These are phyloP conservation scores for Stagonosporopsis chrysanthemi DNA, from an alignment of 2,329 filamentous ascomycete genomes.

Conservation along the genomic window DNA sequence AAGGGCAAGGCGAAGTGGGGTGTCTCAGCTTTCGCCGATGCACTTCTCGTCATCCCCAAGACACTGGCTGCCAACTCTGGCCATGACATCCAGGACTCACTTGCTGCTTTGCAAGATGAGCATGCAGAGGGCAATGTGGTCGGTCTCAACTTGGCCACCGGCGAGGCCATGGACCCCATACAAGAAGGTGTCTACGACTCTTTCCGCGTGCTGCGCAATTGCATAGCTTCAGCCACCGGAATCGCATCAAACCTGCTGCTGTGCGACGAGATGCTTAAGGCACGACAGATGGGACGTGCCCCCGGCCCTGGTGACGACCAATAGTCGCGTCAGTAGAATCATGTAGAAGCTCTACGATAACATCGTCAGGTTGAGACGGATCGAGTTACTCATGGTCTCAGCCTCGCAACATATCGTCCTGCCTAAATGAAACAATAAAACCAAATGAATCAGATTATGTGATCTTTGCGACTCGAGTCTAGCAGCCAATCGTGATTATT, in stretches of 20 bases:
- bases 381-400: neutral
- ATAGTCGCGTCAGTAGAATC: neutral
- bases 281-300: constrained; percentile 79
- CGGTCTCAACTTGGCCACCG: constrained; percentile 84
- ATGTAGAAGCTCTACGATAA: neutral
- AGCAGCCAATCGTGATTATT: neutral
- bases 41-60: constrained; percentile 94
- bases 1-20: constrained; percentile 99
- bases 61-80: constrained; percentile 95
- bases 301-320: constrained; percentile 21
- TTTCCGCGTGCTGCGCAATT: constrained; percentile 93
- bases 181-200: constrained; percentile 95
- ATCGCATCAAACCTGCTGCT: constrained; percentile 95
- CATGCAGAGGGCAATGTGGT: constrained; percentile 82
- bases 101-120: constrained; percentile 88
- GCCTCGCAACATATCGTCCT: neutral
- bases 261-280: constrained; percentile 97
- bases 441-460: neutral
- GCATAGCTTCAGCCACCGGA: constrained; percentile 89
- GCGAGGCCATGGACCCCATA: constrained; percentile 93
- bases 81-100: constrained; percentile 93
- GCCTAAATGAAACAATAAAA: constrained; percentile 7
- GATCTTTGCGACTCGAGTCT: neutral
- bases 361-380: neutral
- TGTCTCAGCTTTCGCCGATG: constrained; percentile 93